Conservation (phyloP, 1,139 yeast genomes). For the Saccharomyces hybrid region DNA sequence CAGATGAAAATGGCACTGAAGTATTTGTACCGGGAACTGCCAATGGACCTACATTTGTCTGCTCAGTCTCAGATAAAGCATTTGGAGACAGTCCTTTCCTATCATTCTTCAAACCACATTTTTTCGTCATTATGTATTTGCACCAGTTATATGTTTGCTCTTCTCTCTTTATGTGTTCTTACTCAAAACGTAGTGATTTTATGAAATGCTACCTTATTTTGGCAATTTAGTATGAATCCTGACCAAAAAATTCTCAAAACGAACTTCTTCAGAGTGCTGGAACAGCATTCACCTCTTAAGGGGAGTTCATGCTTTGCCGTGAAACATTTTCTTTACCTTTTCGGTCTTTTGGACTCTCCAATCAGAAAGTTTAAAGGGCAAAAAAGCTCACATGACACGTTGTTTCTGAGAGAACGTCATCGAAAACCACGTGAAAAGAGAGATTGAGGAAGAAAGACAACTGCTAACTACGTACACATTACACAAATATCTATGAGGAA, state of each 20-base stretch:
- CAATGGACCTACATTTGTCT: not conserved
- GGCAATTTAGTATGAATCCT: not conserved
- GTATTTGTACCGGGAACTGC: not conserved
- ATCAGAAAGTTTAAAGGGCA: not conserved
- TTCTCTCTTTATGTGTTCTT: not conserved
- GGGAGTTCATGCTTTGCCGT: not conserved
- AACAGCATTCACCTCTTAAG: not conserved
- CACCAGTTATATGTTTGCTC: not conserved
- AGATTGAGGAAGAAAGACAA: not conserved
- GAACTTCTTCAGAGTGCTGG: not conserved
- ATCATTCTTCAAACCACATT: not conserved
- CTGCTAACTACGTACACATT: conserved; percentile 7
- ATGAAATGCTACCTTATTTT: not conserved
- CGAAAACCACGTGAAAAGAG: conserved; percentile 7
- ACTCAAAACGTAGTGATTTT: not conserved
- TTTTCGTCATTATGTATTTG: not conserved
- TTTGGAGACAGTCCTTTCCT: not conserved
- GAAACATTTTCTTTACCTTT: not conserved
- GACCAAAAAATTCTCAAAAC: not conserved
- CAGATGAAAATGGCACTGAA: not conserved
- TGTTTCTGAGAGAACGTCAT: conserved; percentile 3
- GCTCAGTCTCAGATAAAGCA: not conserved
- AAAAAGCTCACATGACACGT: not conserved
- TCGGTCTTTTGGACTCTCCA: conserved; percentile 1
- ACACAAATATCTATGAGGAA: not conserved